Evolutionary conservation across 1,284 basidiomycete genomes (phyloP), one percentile per base, ranked within the genome.

Genomic region (Volvariella surrecta): DNA sequence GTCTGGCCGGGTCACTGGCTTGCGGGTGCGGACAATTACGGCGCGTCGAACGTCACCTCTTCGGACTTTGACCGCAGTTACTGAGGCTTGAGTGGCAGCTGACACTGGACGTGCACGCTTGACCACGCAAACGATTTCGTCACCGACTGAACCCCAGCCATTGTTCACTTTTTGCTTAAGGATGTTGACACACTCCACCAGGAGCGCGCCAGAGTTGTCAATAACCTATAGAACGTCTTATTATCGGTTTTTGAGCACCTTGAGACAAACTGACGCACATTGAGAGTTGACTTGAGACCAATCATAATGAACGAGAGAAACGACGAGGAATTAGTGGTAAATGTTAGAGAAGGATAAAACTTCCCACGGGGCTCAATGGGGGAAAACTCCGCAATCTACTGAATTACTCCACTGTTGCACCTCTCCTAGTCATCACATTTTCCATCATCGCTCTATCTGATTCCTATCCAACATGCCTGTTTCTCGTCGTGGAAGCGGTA

Each of bases 101-200:
- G 80, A 73, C 30, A 98, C 73, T 3, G 94, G 91, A 11, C 92
- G 79, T 2, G 96, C 95, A 51, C 83, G 82, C 61, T 96, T 90
- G 52, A 99, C 83, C 46, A 99, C 94, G 47, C 93, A 94, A 48
- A 97, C 92, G 49, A 98, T 92, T 64, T 98, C 95, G 68, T 99
- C 96, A 39, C 95, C 95, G 50, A 84, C 76, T 32, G 73, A 71
- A 45, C 81, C 84, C 74, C 75, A 81, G 58, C 96, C 77, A 68
- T 89, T 76, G 77, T 91, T 75, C 68, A 90, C 89, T 67, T 97
- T 98, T 64, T 90, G 84, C 66, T 97, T 96, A 48, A 98, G 74
- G 17, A 99, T 83, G 61, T 99, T 97, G 62, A 99, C 91, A 58
- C 94, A 96, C 70, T 98, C 95, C 32, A 95, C 87, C 47, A 96